Percentiles rank a stretch among this genome's conserved stretches.
These are phyloP conservation scores for Penicillium sp. DNA, from an alignment of 2,329 filamentous ascomycete species.

Conservation along the genomic window DNA sequence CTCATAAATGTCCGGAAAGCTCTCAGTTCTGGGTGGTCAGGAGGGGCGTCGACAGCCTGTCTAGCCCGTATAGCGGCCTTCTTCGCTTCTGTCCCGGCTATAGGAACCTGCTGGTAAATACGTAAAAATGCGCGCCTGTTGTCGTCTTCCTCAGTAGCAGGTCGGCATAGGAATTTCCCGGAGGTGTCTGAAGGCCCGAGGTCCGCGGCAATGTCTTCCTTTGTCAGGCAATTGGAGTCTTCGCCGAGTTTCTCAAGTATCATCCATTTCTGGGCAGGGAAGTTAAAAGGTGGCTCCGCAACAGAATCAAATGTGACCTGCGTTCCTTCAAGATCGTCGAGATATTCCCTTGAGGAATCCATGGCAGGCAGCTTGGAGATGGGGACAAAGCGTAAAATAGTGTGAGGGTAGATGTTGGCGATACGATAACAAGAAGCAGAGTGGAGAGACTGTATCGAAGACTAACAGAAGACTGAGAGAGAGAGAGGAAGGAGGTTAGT, in stretches of 20 bases:
- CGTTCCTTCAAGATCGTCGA: constrained; percentile 2
- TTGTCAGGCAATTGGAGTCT: not conserved
- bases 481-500: too few relatives aligned
- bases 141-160: not conserved
- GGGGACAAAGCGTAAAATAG: not conserved
- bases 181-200: not conserved
- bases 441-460: too few relatives aligned
- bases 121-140: constrained; percentile 3
- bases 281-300: constrained; percentile 2
- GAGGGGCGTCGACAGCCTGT: not conserved
- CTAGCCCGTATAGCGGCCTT: not conserved
- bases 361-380: not conserved
- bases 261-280: constrained; percentile 4
- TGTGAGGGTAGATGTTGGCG: not conserved
- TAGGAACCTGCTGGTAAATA: constrained; percentile 4
- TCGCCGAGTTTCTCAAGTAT: constrained; percentile 3
- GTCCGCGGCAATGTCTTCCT: not conserved
- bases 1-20: not conserved
- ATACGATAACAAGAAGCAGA: too few relatives aligned
- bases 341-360: constrained; percentile 3
- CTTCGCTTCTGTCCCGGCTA: constrained; percentile 2
- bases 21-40: constrained; percentile 1
- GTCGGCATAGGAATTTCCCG: constrained; percentile 3
- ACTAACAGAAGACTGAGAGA: too few relatives aligned
- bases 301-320: constrained; percentile 3